Base-by-base conservation (phyloP, 2,329 filamentous ascomycete species). In the Trichoderma cornu-damae region DNA sequence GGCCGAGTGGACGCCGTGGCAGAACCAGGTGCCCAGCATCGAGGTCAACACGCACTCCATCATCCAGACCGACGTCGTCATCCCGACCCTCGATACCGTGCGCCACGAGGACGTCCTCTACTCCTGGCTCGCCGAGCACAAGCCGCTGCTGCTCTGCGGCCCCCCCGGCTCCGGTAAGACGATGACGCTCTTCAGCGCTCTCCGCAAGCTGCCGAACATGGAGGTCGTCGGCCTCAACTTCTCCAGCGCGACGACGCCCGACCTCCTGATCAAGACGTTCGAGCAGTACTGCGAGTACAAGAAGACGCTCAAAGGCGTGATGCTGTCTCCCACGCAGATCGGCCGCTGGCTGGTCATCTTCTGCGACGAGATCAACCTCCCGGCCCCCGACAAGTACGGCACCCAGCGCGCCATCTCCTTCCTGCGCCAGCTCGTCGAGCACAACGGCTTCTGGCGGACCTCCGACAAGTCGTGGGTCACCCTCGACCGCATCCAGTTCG, bases 231-330 rank as follows among this genome's bases (percentile, higher is more conserved):
- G 94, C 48, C 89, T 99, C 70, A 99, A 99, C 75, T 99, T 99
- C 73, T 99, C 95, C 4, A 99, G 94, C 66, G 95, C 94, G 1
- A 99, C 95, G 0, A 99, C 94, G 0, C 95, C 94, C 1, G 95
- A 99, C 72, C 84, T 99, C 26, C 83, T 99, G 61, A 92, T 99
- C 78, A 99, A 99, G 80, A 99, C 95, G 0, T 96, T 99, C 64
- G 94, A 99, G 75, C 95, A 99, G 71, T 96, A 99, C 73, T 99
- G 94, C 74, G 94, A 99, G 74, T 99, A 99, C 77, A 95, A 93
- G 78, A 99, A 99, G 82, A 97, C 94, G 0, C 78, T 97, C 47
- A 97, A 94, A 69, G 94, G 94, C 40, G 91, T 97, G 18, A 88
- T 96, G 67, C 87, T 99, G 63, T 96, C 93, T 22, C 94, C 94